Conservation (phyloP, 192 early-diverging fungal genomes). For the Entophlyctis luteolus region DNA sequence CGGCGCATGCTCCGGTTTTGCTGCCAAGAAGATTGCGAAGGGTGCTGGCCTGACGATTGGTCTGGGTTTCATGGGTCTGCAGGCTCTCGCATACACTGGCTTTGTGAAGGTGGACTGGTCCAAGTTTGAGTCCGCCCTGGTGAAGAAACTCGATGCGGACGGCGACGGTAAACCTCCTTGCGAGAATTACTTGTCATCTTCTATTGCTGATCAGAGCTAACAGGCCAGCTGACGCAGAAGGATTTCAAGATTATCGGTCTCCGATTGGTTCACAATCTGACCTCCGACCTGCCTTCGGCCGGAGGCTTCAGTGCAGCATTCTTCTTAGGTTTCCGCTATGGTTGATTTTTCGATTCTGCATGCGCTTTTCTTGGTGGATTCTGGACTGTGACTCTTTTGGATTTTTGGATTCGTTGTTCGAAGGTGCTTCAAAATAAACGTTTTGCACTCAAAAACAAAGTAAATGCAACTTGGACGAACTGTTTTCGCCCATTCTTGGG, state of each 20-base stretch:
- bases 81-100: conserved; percentile 33
- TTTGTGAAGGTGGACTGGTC: conserved; percentile 41
- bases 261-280: conserved; percentile 35
- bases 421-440: no score
- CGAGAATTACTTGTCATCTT: background rate
- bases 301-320: conserved; percentile 43
- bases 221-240: conserved; percentile 31
- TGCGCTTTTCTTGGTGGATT: background rate
- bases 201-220: background rate
- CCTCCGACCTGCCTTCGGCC: conserved; percentile 32
- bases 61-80: conserved; percentile 34
- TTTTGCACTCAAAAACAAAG: no score
- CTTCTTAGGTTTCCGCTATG: conserved; percentile 37
- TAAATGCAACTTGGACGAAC: no score
- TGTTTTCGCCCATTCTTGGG: no score
- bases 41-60: conserved; percentile 32
- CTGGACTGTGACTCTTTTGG: no score
- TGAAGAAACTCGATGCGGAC: conserved; percentile 33
- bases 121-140: conserved; percentile 20
- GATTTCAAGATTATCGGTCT: conserved; percentile 24
- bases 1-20: conserved; percentile 40
- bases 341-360: conserved; percentile 12
- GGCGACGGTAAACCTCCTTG: conserved; percentile 34
- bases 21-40: conserved; percentile 43
- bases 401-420: no score